Base-by-base conservation (phyloP, 495 filamentous ascomycete genomes). In the Viridothelium virens region DNA sequence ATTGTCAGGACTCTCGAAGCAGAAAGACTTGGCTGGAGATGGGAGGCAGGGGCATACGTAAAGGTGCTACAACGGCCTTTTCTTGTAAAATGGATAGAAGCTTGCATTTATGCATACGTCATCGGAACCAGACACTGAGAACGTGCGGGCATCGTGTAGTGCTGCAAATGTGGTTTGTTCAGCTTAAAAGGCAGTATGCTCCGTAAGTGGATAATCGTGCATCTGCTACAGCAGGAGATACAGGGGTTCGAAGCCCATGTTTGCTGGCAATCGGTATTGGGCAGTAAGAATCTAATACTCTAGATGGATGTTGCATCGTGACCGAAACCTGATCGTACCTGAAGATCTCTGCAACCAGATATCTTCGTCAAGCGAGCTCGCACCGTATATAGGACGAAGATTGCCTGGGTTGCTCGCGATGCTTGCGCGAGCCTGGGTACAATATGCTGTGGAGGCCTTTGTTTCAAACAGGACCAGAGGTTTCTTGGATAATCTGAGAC, bases 1-100 rank as follows among this genome's bases (percentile, higher is more conserved):
- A 71, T 77, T 2, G 50, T 70, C 41, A 69, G 61, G 39, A 74
- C 76, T 65, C 71, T 77, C 6, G 74, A 73, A 44, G 68, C 67
- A n/a, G 74, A 76, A 62, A 69, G 67, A 59, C 18, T 59, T 70
- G 68, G 53, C 18, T 9, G n/a, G 2, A 14, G 53, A 34, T 75
- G 68, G n/a, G 10, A 2, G 10, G 7, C 7, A 31, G 10, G 31
- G 53, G 3, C 53, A 36, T 9, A 33, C 6, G n/a, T 10, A 36
- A 33, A 34, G 10, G 31, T 59, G 53, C 36, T 36, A 59, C 53
- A 33, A 59, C 31, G 31, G 53, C 53, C 25, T 59, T 36, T 36
- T 59, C 53, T 59, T 25, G 25, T 25, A 25, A 14, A 18, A 59
- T 7, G 33, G 31, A 59, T 59, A 36, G 53, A 59, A 14, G 10